Base-by-base conservation (phyloP, 1,284 basidiomycete species). In the Papiliotrema nemorosa region DNA sequence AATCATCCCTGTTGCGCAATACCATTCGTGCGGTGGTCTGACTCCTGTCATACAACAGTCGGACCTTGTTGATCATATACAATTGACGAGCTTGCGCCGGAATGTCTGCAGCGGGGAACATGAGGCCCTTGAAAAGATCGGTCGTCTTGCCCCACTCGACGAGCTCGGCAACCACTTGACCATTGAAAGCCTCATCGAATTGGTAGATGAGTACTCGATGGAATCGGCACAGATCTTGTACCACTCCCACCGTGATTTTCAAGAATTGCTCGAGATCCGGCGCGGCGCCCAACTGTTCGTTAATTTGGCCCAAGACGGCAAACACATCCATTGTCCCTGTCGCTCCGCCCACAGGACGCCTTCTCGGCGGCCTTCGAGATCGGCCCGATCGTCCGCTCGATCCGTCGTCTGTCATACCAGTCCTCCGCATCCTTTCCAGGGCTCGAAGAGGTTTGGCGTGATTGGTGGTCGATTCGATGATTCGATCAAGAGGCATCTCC, bases 151-250 rank as follows among this genome's bases (percentile, higher is more conserved):
- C 82, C 86, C 86, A 89, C 66, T 92, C 88, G 20, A 90, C 84
- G 13, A 91, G 76, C 72, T 92, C 89, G 12, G 87, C 83, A 0
- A 90, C 86, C 39, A 89, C 87, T 66, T 88, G 83, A 14, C 80
- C 79, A 56, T 81, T 81, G 71, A 72, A 79, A 9, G 60, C 53
- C 36, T 75, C 70, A 60, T 77, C 77, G 50, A 79, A 79, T 63
- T 90, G 87, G 67, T 92, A 92, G n/a, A 90, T 79, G 70, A 93
- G 77, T n/a, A 90, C 87, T 9, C 89, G 81, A 67, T 90, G 87
- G 66, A 90, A 90, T 66, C 86, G 85, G 6, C 86, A 86, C 52
- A 92, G 67, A 64, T 92, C 88, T 69, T 88, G 87, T 55, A 91
- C 81, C 21, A 91, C 80, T 3, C 88, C 87, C 6, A 87, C 87